phyloP scores from a whole-genome alignment of 176 grass and related monocot genomes.

The Aegilops sharonensis region DNA sequence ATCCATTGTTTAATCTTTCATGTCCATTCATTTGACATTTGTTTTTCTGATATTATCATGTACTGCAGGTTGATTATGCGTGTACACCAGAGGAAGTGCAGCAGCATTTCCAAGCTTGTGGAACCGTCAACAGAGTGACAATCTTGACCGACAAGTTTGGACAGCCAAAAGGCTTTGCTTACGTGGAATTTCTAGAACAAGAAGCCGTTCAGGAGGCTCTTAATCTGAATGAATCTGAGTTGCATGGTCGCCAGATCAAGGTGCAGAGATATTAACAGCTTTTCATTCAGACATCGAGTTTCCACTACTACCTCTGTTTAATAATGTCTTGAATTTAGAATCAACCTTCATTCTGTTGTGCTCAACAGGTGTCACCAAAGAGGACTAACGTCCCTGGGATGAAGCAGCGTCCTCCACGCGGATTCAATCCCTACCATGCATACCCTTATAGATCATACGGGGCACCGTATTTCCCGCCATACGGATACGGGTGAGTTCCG shows the following conservation, averaged over 20 bases:
- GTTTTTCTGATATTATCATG: background rate
- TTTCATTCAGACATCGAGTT: background rate
- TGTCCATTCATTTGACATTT: background rate
- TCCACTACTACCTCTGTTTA: background rate
- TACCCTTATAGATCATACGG: conserved; percentile 52
- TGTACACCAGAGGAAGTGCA: conserved; percentile 68
- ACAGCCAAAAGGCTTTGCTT: conserved; percentile 64
- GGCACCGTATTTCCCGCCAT: conserved; percentile 40
- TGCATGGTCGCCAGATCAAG: conserved; percentile 68
- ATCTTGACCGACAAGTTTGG: conserved; percentile 71
- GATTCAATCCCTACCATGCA: conserved; percentile 46
- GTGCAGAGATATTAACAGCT: background rate
- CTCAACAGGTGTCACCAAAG: conserved; percentile 53
- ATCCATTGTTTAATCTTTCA: background rate
- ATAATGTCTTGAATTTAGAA: background rate
- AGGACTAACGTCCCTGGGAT: conserved; percentile 67
- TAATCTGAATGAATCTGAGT: conserved; percentile 61
- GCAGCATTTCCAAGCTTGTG: conserved; percentile 69
- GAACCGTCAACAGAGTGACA: conserved; percentile 59
- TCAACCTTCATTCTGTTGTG: background rate
- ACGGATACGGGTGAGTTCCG: conserved; percentile 53
- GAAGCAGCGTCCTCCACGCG: conserved; percentile 53
- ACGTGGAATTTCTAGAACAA: conserved; percentile 65
- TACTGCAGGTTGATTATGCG: conserved; percentile 55
- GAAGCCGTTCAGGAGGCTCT: conserved; percentile 56